These are phyloP conservation scores for Chalciporus piperatus DNA, from an alignment of 768 basidiomycete genomes.

Conservation along the genomic window DNA sequence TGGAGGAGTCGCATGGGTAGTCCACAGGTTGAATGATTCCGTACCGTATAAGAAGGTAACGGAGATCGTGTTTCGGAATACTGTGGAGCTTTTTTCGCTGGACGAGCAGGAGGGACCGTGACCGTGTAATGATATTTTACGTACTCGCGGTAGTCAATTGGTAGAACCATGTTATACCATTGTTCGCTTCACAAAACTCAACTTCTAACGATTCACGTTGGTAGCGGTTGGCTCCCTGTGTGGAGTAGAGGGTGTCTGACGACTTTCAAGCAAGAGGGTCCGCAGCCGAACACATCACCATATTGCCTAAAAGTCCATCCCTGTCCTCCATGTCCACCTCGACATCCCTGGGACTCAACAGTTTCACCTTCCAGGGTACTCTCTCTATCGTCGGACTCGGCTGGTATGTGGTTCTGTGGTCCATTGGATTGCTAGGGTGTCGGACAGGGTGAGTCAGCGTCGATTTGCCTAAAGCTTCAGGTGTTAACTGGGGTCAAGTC, in stretches of 20 bases:
- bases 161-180: too few species aligned
- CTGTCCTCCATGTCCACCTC: constrained; percentile 13
- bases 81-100: constrained; percentile 55
- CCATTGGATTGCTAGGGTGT: constrained; percentile 65
- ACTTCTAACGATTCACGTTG: too few species aligned
- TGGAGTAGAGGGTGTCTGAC: too few species aligned
- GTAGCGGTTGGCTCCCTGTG: too few species aligned
- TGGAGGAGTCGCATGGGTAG: constrained; percentile 71
- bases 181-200: too few species aligned
- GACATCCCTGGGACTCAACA: background rate
- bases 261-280: too few species aligned
- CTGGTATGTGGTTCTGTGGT: constrained; percentile 67
- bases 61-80: constrained; percentile 62
- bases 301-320: background rate
- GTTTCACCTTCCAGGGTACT: constrained; percentile 5
- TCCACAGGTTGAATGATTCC: constrained; percentile 46
- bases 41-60: constrained; percentile 53
- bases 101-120: constrained; percentile 16
- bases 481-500: constrained; percentile 42
- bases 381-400: constrained; percentile 43
- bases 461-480: background rate
- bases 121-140: background rate
- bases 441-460: constrained; percentile 56
- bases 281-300: too few species aligned
- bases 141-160: too few species aligned